A percentile compares a stretch with the other conserved stretches of the same genome.
Evolutionary conservation across 2,329 filamentous ascomycete species (phyloP).

Genomic region (Trichophyton mentagrophytes): DNA sequence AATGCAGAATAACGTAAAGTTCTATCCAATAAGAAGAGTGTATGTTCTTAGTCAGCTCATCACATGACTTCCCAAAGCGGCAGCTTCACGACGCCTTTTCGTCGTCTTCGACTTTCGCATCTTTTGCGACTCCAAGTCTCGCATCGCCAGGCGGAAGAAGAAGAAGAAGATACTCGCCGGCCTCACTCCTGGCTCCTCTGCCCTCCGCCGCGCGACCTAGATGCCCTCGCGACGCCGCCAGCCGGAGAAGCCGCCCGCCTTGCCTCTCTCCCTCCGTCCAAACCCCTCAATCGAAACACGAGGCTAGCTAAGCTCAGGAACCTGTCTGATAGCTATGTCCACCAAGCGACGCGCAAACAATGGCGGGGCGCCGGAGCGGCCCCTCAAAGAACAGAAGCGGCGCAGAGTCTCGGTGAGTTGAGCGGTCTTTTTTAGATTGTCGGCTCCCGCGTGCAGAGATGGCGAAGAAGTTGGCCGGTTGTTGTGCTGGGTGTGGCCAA

Average conservation of each 20-base stretch:
- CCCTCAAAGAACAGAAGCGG: constrained; percentile 12
- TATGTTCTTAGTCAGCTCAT: neutral
- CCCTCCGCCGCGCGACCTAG: neutral
- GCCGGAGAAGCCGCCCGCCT: neutral
- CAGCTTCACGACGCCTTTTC: neutral
- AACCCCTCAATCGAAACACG: constrained; percentile 1
- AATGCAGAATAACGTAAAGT: neutral
- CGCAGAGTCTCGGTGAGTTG: constrained; percentile 14
- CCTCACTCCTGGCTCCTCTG: neutral
- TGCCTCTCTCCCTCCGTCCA: constrained; percentile 1
- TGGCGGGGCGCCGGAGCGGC: constrained; percentile 10
- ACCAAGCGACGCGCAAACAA: constrained; percentile 40
- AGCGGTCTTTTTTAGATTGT: neutral
- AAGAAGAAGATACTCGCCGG: neutral
- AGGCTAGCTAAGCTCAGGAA: constrained; percentile 7
- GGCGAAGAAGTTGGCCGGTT: neutral
- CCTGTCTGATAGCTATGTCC: constrained; percentile 5
- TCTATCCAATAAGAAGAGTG: neutral
- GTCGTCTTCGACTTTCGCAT: neutral
- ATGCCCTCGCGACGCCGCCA: neutral
- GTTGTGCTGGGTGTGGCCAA: neutral
- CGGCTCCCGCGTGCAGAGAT: neutral
- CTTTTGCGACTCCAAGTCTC: neutral
- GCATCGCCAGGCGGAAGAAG: neutral
- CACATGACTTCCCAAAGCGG: neutral